Evolutionary conservation across 345 rosid genomes (phyloP), one percentile per base, ranked within the genome.

Genomic region (Syzygium aromaticum): DNA sequence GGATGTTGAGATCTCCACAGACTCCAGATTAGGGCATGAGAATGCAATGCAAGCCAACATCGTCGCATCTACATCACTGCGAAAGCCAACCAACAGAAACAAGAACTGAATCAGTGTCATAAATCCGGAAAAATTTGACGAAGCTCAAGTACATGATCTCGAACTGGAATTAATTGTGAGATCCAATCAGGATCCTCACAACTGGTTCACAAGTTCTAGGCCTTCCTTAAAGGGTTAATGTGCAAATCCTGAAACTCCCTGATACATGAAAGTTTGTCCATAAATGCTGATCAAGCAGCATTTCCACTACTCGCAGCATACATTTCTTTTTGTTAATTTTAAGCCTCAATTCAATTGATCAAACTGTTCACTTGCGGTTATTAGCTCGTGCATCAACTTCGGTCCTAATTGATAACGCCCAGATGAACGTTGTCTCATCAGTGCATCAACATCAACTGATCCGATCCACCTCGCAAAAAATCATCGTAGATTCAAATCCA

Each of bases 31-130:
- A 52, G 99, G 98, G 87, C 99, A 96, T 51, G 99, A 96, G 87
- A 98, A 98, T 1, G 98, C 99, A 91, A 98, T 94, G 90, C 98
- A 98, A 6, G 99, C 99, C 84, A 98, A 86, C 94, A 94, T 94
- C 0, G 99, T 96, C 40, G 99, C 94, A 85, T 98, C 99, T 51
- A 95, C 90, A 88, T 96, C 99, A 89, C 98, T 98, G 95, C 93
- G 91, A 78, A 86, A 67, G 17, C 87, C 89, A 54, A 59, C 33
- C 33, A 30, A 49, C 28, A 87, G 86, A 40, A n/a, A 9, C 27
- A 73, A 27, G 64, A 77, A 54, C 86, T 17, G 23, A 25, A 17
- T 56, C 86, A 84, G 63, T 5, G 73, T 54, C 85, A 27, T 9
- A 14, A 86, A 59, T 46, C 23, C 78, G 30, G 43, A 67, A 33